Conservation (phyloP, 2,329 filamentous ascomycete genomes). For the Mycosphaerella sp. region DNA sequence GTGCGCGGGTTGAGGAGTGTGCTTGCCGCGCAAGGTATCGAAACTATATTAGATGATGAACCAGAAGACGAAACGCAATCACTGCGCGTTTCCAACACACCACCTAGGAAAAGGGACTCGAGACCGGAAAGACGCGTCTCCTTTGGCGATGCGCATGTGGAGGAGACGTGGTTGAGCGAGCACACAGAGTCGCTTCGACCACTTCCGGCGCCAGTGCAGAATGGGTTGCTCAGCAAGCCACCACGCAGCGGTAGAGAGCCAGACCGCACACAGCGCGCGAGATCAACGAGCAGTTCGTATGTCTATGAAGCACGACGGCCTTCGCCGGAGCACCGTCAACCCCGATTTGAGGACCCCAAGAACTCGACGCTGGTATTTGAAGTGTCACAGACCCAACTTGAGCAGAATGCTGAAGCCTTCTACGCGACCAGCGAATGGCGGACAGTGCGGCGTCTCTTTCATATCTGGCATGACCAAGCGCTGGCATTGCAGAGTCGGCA, state of each 20-base stretch:
- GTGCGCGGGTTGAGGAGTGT: conserved; percentile 26
- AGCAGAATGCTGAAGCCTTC: conserved; percentile 29
- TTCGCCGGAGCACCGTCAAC: conserved; percentile 17
- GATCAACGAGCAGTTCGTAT: conserved; percentile 23
- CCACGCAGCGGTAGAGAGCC: conserved; percentile 16
- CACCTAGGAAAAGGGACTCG: conserved; percentile 9
- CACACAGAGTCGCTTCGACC: conserved; percentile 17
- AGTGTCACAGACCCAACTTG: conserved; percentile 25
- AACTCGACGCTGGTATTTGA: conserved; percentile 23
- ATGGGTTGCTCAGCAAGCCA: conserved; percentile 18
- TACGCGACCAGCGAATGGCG: conserved; percentile 20
- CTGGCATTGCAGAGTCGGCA: conserved; percentile 27
- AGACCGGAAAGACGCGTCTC: conserved; percentile 46
- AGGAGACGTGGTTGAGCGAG: conserved; percentile 44
- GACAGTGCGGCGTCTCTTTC: conserved; percentile 19
- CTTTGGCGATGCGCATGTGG: conserved; percentile 50
- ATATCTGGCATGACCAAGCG: conserved; percentile 43
- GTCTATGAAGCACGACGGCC: conserved; percentile 8
- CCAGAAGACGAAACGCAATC: conserved; percentile 32
- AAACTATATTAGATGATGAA: conserved; percentile 24
- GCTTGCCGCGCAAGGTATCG: conserved; percentile 24
- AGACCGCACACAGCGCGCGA: conserved; percentile 13
- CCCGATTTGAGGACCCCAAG: conserved; percentile 14
- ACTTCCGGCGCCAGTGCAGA: conserved; percentile 1
- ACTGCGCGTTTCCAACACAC: conserved; percentile 7